Conservation (phyloP, 2,329 filamentous ascomycete species). For the Ascomycota sp. region DNA sequence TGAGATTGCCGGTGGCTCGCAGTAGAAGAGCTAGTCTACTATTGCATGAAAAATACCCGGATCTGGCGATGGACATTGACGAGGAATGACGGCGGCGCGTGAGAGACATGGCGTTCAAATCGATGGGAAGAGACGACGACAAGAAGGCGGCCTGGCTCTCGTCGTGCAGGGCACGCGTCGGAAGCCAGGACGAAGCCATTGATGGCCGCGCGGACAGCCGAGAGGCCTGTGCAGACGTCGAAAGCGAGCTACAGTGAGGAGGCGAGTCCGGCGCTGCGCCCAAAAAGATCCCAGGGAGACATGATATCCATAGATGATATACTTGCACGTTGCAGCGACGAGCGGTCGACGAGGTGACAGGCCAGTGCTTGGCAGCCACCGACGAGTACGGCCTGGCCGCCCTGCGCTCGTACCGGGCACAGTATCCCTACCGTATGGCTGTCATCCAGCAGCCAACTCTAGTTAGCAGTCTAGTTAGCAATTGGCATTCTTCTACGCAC, state of each 20-base stretch:
- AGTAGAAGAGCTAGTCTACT: constrained; percentile 50
- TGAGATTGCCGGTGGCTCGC: constrained; percentile 55
- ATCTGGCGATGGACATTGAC: constrained; percentile 42
- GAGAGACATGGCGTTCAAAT: constrained; percentile 54
- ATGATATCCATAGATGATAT: too few species aligned
- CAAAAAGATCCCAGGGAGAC: constrained; percentile 49
- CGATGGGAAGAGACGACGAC: constrained; percentile 43
- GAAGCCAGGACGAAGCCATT: constrained; percentile 42
- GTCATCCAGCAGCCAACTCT: too few species aligned
- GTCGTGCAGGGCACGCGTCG: constrained; percentile 38
- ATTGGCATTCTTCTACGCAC: too few species aligned
- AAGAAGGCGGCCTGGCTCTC: constrained; percentile 27
- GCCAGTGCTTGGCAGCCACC: too few species aligned
- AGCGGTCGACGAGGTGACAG: too few species aligned
- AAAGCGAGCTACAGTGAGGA: constrained; percentile 30
- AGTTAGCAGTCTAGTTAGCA: too few species aligned
- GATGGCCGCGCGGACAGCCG: constrained; percentile 18
- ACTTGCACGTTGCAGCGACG: too few species aligned
- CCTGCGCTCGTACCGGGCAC: too few species aligned
- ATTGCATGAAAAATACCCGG: constrained; percentile 43
- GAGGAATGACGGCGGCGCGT: constrained; percentile 51
- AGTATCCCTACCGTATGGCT: too few species aligned
- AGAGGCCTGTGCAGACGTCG: constrained; percentile 24
- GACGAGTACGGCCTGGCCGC: too few species aligned
- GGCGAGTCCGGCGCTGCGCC: constrained; percentile 45